Conservation (phyloP, 108 stramenopile species). For the Nitzschia sp. region DNA sequence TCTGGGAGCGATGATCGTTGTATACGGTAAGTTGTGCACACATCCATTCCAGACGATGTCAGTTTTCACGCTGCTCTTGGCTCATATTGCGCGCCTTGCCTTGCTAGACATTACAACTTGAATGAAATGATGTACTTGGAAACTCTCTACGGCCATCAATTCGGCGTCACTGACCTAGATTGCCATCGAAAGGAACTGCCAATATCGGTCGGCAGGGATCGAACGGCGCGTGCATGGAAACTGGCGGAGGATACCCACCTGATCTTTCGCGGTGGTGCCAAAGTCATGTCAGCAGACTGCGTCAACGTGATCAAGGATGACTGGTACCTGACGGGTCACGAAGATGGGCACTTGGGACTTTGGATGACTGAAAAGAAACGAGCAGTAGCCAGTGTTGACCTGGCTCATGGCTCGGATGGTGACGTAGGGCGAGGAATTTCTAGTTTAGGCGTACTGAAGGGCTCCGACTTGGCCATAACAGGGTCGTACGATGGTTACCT, state of each 20-base stretch:
- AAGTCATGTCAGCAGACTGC: conserved; percentile 74
- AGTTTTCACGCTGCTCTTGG: background rate
- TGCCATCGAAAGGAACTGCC: conserved; percentile 88
- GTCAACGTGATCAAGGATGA: conserved; percentile 82
- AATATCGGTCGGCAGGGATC: conserved; percentile 85
- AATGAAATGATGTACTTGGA: conserved; percentile 96
- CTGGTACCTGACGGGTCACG: conserved; percentile 94
- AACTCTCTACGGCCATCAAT: conserved; percentile 98
- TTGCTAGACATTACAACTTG: conserved; percentile 77
- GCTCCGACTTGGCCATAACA: conserved; percentile 79
- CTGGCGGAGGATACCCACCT: conserved; percentile 96
- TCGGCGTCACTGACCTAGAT: conserved; percentile 82
- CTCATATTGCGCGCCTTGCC: background rate
- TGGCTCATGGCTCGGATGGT: conserved; percentile 59
- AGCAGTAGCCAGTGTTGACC: conserved; percentile 63
- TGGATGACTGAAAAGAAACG: conserved; percentile 95
- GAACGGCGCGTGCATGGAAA: conserved; percentile 97
- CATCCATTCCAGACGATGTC: background rate
- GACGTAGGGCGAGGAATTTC: conserved; percentile 56
- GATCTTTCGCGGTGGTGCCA: conserved; percentile 87
- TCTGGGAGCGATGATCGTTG: conserved; percentile 93
- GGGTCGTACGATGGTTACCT: conserved; percentile 90
- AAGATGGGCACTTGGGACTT: conserved; percentile 87
- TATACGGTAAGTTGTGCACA: conserved; percentile 43
- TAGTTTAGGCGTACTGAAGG: conserved; percentile 49